A percentile compares a stretch with the other conserved stretches of the same genome.
Evolutionary conservation across 2,329 filamentous ascomycete species (phyloP).

Genomic region (Talaromyces sp.): DNA sequence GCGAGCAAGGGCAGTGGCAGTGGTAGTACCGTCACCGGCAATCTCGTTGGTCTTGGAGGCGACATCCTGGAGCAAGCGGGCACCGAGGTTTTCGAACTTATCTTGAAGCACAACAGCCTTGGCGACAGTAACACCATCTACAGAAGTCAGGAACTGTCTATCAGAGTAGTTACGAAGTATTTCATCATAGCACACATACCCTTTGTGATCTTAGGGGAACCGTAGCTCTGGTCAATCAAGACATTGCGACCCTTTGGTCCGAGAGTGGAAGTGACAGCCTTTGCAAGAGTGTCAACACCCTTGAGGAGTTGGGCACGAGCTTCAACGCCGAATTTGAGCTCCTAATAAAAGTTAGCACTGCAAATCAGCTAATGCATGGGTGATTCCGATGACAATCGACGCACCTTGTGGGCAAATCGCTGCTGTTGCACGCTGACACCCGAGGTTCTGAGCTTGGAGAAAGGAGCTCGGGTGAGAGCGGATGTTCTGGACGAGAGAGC

Average conservation of each 20-base stretch:
- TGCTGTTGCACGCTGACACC: slow-evolving; percentile 76
- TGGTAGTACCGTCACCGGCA: slow-evolving; percentile 97
- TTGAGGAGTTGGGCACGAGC: slow-evolving; percentile 80
- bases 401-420: slow-evolving; percentile 95
- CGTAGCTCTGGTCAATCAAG: slow-evolving; percentile 95
- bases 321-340: slow-evolving; percentile 97
- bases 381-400: slow-evolving; percentile 20
- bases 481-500: slow-evolving; percentile 82
- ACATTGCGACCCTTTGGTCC: slow-evolving; percentile 98
- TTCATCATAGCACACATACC: slow-evolving; percentile 52
- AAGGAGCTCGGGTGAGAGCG: slow-evolving; percentile 62
- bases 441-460: slow-evolving; percentile 60
- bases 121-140: slow-evolving; percentile 83
- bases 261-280: slow-evolving; percentile 90
- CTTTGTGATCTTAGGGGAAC: slow-evolving; percentile 99
- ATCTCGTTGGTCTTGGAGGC: slow-evolving; percentile 99
- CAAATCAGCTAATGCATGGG: background rate
- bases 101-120: slow-evolving; percentile 90
- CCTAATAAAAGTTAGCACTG: slow-evolving; percentile 51
- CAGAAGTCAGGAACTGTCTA: slow-evolving; percentile 21
- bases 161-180: background rate
- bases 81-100: slow-evolving; percentile 99
- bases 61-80: slow-evolving; percentile 92
- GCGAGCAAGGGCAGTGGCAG: slow-evolving; percentile 91
- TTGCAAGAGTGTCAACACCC: slow-evolving; percentile 95